These are phyloP conservation scores for Aspergillus sp. DNA, from an alignment of 2,329 filamentous ascomycete genomes.

Conservation along the genomic window DNA sequence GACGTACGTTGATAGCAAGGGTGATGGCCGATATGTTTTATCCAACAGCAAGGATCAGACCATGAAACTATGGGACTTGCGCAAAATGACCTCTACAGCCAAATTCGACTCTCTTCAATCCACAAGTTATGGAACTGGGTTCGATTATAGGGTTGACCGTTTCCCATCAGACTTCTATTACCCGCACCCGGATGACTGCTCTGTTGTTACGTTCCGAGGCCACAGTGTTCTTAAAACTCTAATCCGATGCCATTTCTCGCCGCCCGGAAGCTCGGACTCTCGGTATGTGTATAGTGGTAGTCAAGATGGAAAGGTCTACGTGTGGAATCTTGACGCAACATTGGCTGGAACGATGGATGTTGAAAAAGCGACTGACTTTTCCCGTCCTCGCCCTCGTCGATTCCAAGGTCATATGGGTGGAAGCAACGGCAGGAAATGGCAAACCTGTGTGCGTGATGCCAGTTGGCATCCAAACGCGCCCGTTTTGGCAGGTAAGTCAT, in stretches of 20 bases:
- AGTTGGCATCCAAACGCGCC: constrained; percentile 88
- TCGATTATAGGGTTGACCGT: constrained; percentile 61
- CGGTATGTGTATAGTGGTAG: constrained; percentile 93
- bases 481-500: constrained; percentile 64
- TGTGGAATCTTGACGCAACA: constrained; percentile 93
- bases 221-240: constrained; percentile 86
- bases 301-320: constrained; percentile 82
- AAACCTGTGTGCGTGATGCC: constrained; percentile 80
- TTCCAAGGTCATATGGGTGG: constrained; percentile 41
- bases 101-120: constrained; percentile 54
- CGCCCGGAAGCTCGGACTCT: constrained; percentile 78
- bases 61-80: constrained; percentile 94
- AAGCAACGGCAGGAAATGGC: constrained; percentile 61
- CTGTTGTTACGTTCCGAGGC: constrained; percentile 87
- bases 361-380: constrained; percentile 64
- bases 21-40: constrained; percentile 83
- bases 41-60: constrained; percentile 95
- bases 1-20: constrained; percentile 75
- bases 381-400: constrained; percentile 56
- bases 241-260: constrained; percentile 94
- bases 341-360: constrained; percentile 77
- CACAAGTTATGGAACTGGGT: constrained; percentile 55
- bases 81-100: constrained; percentile 79
- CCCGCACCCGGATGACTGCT: constrained; percentile 82
- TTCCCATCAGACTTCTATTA: constrained; percentile 56